phyloP scores from a whole-genome alignment of 2,329 filamentous ascomycete species.

The Cytospora paraplurivora region DNA sequence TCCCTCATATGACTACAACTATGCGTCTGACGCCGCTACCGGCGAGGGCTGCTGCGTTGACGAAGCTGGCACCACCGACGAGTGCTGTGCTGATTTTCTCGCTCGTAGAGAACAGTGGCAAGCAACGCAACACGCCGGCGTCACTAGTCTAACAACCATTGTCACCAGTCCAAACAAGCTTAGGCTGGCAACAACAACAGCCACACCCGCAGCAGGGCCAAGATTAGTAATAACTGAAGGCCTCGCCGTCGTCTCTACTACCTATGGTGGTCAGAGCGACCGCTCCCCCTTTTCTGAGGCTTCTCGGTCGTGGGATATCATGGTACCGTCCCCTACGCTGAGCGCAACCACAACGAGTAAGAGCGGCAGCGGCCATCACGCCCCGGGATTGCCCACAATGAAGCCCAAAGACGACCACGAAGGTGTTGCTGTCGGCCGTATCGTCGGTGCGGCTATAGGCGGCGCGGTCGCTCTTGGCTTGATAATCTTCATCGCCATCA shows the following conservation, averaged over 20 bases:
- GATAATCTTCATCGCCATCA: neutral
- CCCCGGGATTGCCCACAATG: neutral
- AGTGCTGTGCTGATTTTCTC: neutral
- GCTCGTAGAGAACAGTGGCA: neutral
- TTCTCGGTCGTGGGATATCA: slow-evolving; percentile 2
- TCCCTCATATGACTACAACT: neutral
- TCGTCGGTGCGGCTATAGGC: neutral
- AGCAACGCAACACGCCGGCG: neutral
- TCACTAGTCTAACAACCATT: neutral
- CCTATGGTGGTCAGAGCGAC: slow-evolving; percentile 4
- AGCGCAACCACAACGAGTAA: neutral
- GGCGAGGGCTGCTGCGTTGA: slow-evolving; percentile 3
- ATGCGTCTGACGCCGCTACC: neutral
- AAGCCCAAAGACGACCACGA: neutral
- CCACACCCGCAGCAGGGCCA: neutral
- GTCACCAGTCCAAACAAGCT: neutral
- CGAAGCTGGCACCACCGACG: neutral
- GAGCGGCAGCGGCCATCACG: neutral
- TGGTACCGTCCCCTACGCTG: neutral
- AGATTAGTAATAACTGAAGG: neutral
- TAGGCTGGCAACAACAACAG: neutral
- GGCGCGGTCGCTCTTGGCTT: neutral
- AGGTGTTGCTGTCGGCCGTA: neutral
- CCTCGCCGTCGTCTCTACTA: slow-evolving; percentile 8
- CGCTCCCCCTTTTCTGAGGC: slow-evolving; percentile 12